Base-by-base conservation (phyloP, 2,329 filamentous ascomycete species). In the Venturiaceae sp. region DNA sequence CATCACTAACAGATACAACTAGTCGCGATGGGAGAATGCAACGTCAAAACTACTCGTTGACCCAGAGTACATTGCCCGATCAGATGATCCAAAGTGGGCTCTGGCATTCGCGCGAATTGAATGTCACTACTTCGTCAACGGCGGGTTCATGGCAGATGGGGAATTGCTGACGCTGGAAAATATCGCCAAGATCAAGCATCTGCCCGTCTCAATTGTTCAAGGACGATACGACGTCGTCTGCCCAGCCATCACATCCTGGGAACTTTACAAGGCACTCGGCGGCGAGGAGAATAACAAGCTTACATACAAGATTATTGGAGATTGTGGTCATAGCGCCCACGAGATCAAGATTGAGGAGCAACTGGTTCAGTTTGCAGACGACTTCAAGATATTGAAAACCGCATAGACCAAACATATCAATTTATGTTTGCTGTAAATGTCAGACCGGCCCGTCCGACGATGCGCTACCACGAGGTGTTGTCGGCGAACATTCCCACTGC, bases 221-320 rank as follows among this genome's bases (percentile, higher is more conserved):
- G 75, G 75, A 0, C 68, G 75, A n/a, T 75, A 76, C 55, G 75
- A 77, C 64, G 64, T 77, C 14, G 71, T 77, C 3, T 77, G 74
- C 60, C 73, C 75, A 5, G 69, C 74, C 3, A 68, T 71, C 58
- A 74, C 72, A 19, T 72, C 72, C 19, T 77, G 72, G 72, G 71
- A 73, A 11, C 58, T 77, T 37, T 72, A 76, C 55, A 69, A 75
- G 58, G 69, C 68, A 5, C 68, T 72, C 57, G 44, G 44, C 26
- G 44, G 44, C 44, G 44, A 47, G 13, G n/a, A 14, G 5, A 47
- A 47, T 8, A 47, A 30, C 13, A 47, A 47, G 11, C 14, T 47
- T 23, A 30, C 44, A 5, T 47, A 47, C 23, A 47, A 47, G 9
- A 47, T 47, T 6, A 47, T 47, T 14, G 44, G 44, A 30, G 44